phyloP scores from a whole-genome alignment of 805 yeast species.

The Kluyveromyces nonfermentans region DNA sequence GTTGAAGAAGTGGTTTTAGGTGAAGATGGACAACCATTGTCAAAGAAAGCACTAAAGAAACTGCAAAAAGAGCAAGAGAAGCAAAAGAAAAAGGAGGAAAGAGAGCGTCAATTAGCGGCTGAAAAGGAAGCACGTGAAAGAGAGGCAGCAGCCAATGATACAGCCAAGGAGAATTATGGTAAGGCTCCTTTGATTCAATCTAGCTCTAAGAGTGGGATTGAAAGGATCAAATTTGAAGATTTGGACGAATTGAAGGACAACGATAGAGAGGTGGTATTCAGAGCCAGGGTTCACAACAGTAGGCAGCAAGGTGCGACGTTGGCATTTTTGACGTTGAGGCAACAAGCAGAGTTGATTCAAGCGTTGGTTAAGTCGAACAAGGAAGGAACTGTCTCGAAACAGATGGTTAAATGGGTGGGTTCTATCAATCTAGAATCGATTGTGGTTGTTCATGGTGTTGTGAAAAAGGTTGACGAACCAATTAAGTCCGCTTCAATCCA shows the following conservation, averaged over 20 bases:
- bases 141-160: constrained; percentile 72
- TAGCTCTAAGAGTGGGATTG: constrained; percentile 50
- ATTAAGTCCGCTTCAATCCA: constrained; percentile 87
- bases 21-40: constrained; percentile 80
- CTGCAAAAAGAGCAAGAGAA: constrained; percentile 88
- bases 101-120: constrained; percentile 76
- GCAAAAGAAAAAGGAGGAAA: constrained; percentile 85
- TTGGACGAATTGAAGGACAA: constrained; percentile 39
- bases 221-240: constrained; percentile 49
- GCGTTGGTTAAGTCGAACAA: constrained; percentile 72
- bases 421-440: constrained; percentile 80
- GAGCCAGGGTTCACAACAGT: constrained; percentile 90
- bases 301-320: constrained; percentile 96
- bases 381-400: constrained; percentile 69
- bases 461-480: constrained; percentile 74
- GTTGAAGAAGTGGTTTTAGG: constrained; percentile 35
- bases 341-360: constrained; percentile 75
- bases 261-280: constrained; percentile 70
- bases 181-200: constrained; percentile 82
- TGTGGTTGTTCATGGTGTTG: constrained; percentile 81
- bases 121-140: constrained; percentile 71
- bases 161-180: constrained; percentile 84
- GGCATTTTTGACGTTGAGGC: constrained; percentile 86
- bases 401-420: constrained; percentile 94
- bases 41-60: constrained; percentile 93